These are phyloP conservation scores for Pythium grandisporangium DNA, from an alignment of 352 stramenopile genomes.

Conservation along the genomic window DNA sequence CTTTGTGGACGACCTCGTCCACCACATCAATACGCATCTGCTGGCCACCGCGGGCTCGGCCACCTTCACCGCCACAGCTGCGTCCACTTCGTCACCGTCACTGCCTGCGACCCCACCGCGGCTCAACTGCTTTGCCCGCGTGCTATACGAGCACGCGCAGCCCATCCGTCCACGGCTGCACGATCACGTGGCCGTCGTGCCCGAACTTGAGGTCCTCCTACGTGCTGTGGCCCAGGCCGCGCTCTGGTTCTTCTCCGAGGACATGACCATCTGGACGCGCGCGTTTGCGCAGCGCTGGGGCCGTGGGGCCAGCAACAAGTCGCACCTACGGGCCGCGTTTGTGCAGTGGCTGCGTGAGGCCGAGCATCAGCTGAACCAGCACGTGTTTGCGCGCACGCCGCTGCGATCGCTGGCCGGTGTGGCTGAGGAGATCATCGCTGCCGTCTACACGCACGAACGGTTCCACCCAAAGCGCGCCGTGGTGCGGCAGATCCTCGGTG, in stretches of 20 bases:
- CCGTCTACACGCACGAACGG: constrained; percentile 40
- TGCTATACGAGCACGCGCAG: constrained; percentile 29
- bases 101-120: no score
- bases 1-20: constrained; percentile 37
- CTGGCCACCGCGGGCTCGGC: no score
- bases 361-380: constrained; percentile 30
- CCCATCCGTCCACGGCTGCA: not conserved
- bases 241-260: constrained; percentile 41
- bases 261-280: constrained; percentile 30
- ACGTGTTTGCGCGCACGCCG: constrained; percentile 30
- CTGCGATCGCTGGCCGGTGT: constrained; percentile 30
- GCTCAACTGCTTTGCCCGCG: constrained; percentile 32
- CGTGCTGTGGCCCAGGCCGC: constrained; percentile 23
- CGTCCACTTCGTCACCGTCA: no score
- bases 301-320: constrained; percentile 25
- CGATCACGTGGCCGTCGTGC: constrained; percentile 9
- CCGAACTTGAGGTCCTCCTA: constrained; percentile 32
- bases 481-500: constrained; percentile 39
- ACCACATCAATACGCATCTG: constrained; percentile 27
- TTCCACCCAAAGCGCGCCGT: constrained; percentile 30
- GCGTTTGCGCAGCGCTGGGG: constrained; percentile 33
- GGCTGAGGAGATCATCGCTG: constrained; percentile 53
- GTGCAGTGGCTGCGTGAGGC: constrained; percentile 27
- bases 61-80: no score
- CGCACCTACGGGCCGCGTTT: constrained; percentile 29